These are phyloP conservation scores for Aspergillus ostianus DNA, from an alignment of 495 filamentous ascomycete species.

Conservation along the genomic window DNA sequence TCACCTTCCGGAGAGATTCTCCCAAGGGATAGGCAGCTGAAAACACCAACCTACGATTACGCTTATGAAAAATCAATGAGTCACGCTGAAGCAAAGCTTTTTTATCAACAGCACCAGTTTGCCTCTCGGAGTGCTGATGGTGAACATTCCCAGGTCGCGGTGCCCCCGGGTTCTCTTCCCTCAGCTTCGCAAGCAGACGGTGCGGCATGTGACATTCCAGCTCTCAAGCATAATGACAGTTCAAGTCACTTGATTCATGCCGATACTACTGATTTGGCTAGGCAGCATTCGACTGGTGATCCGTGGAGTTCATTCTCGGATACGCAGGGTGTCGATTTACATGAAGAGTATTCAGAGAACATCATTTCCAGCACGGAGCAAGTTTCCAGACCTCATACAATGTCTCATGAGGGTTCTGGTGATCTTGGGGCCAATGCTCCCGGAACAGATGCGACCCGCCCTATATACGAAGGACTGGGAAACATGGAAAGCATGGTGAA, in stretches of 20 bases:
- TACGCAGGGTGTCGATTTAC: not conserved
- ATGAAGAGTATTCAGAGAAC: not conserved
- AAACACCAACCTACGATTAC: slow-evolving; percentile 81
- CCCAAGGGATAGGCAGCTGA: slow-evolving; percentile 70
- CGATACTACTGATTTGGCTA: not conserved
- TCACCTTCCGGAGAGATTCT: slow-evolving; percentile 56
- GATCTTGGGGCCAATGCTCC: not conserved
- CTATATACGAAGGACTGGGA: slow-evolving; percentile 12
- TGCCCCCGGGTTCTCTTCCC: slow-evolving; percentile 14
- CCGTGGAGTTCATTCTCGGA: not conserved
- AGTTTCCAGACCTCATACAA: not conserved
- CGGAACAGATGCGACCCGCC: not conserved
- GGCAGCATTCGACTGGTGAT: not conserved
- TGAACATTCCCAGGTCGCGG: slow-evolving; percentile 23
- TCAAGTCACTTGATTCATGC: slow-evolving; percentile 7
- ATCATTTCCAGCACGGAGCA: not conserved
- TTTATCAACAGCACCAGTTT: slow-evolving; percentile 86
- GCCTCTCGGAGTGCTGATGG: slow-evolving; percentile 29
- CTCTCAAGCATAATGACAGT: not conserved
- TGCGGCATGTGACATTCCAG: not conserved
- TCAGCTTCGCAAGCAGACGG: not conserved
- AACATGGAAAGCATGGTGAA: slow-evolving; percentile 16
- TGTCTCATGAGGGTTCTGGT: slow-evolving; percentile 3
- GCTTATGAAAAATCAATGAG: slow-evolving; percentile 87
- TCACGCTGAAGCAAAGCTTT: slow-evolving; percentile 87